A percentile compares a stretch with the other conserved stretches of the same genome.
phyloP scores from a whole-genome alignment of 768 basidiomycete genomes.

The Mrakia hoshinonis region DNA sequence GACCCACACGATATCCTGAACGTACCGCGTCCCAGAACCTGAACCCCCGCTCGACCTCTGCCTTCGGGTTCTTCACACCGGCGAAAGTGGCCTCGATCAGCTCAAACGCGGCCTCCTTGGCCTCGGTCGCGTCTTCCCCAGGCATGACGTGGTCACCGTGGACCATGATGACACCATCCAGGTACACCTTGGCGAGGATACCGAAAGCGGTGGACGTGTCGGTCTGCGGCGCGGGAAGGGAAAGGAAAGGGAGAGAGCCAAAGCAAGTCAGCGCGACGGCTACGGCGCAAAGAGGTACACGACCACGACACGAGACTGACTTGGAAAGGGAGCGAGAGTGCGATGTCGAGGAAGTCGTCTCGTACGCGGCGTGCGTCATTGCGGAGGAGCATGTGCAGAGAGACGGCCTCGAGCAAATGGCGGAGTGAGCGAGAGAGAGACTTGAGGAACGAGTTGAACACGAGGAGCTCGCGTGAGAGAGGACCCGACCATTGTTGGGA shows the following conservation, averaged over 20 bases:
- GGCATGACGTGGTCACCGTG: constrained; percentile 68
- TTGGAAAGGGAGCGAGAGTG: constrained; percentile 50
- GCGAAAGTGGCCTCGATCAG: constrained; percentile 87
- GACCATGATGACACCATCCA: constrained; percentile 76
- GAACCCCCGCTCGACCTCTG: constrained; percentile 91
- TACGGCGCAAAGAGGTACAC: background rate
- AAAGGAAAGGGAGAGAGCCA: constrained; percentile 56
- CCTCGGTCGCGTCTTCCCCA: constrained; percentile 54
- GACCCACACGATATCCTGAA: constrained; percentile 30
- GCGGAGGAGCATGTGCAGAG: constrained; percentile 85
- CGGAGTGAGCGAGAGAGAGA: constrained; percentile 83
- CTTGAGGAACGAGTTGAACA: constrained; percentile 96
- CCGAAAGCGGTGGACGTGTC: constrained; percentile 98
- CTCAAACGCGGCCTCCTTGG: constrained; percentile 73
- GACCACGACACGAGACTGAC: background rate
- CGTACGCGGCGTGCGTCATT: constrained; percentile 75
- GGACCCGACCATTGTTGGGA: constrained; percentile 90
- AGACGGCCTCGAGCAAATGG: constrained; percentile 78
- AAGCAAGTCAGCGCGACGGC: background rate
- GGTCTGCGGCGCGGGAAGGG: constrained; percentile 47
- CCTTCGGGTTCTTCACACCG: constrained; percentile 71
- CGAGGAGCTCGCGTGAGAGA: constrained; percentile 86
- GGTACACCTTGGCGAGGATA: constrained; percentile 89
- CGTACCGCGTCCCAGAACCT: constrained; percentile 97
- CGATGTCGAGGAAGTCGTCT: constrained; percentile 86